Base-by-base conservation (phyloP, 164 flowering plant species). In the Tetrastigma voinierianum region DNA sequence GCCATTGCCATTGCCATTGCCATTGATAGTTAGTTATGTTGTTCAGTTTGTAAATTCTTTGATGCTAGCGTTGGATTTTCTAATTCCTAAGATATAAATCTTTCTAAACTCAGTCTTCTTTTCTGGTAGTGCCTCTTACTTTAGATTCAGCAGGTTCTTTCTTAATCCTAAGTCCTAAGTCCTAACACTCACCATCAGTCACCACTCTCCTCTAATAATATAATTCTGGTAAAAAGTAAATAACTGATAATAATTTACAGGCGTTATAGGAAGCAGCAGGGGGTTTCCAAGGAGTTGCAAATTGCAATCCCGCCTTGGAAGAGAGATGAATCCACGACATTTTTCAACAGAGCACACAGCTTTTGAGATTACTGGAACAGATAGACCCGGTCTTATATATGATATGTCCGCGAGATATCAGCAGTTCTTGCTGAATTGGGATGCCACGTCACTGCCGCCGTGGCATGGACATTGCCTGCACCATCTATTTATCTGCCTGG, bases 381-480 rank as follows among this genome's bases (percentile, higher is more conserved):
- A 87, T 71, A 70, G 86, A 15, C 92, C 94, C 0, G 97, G 97
- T 18, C 73, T 93, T 1, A 68, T 91, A 13, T 91, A 96, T 0
- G 96, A n/a, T n/a, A n/a, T n/a, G n/a, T n/a, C n/a, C n/a, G n/a
- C n/a, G n/a, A 92, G 66, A 83, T 92, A 8, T 84, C 90, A 1
- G 97, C 97, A 0, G 91, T 83, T 8, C 82, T 95, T 0, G 78
- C 80, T 0, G 87, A 80, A 52, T 71, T 90, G 20, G 81, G 74
- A 10, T 89, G 91, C 86, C 81, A 82, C 55, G 75, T 94, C 61
- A 75, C 81, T 0, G 83, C 92, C 0, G 91, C 88, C 6, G 90
- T 77, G 61, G 88, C 84, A 0, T 95, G 98, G 98, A 95, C 97
- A 85, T 75, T 0, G 98, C 98, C 0, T 81, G 87, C 78, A 83